phyloP scores from a whole-genome alignment of 345 rosid species.

The Geranium brycei region DNA sequence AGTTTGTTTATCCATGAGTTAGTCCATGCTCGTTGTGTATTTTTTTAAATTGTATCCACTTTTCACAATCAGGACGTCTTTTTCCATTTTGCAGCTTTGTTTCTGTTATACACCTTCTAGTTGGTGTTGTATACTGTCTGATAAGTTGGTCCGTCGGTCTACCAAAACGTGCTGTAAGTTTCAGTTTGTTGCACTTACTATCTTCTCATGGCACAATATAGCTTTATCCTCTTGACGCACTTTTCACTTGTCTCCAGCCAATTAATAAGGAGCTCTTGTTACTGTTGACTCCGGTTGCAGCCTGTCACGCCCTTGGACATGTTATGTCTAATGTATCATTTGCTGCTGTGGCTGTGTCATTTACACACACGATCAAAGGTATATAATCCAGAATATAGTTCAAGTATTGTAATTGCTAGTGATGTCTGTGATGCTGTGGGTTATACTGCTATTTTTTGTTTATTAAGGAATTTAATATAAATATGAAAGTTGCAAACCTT shows the following conservation, averaged over 20 bases:
- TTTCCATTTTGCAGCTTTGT: conserved; percentile 47
- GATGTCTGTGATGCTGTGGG: too few species aligned
- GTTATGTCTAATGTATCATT: conserved; percentile 88
- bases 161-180: conserved; percentile 89
- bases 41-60: too few species aligned
- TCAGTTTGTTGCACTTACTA: neutral
- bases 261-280: conserved; percentile 61
- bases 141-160: conserved; percentile 85
- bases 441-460: too few species aligned
- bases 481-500: too few species aligned
- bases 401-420: too few species aligned
- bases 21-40: neutral
- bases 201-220: neutral
- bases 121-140: conserved; percentile 88
- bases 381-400: neutral
- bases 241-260: conserved; percentile 37
- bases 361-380: conserved; percentile 95
- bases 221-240: neutral
- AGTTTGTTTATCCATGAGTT: neutral
- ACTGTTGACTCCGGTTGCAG: conserved; percentile 82
- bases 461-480: too few species aligned
- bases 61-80: too few species aligned
- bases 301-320: conserved; percentile 88
- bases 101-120: conserved; percentile 80
- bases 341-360: conserved; percentile 97